Percentiles rank a stretch among this genome's conserved stretches.
These are phyloP conservation scores for Orbilia ellipsospora DNA, from an alignment of 2,329 filamentous ascomycete species.

Conservation along the genomic window DNA sequence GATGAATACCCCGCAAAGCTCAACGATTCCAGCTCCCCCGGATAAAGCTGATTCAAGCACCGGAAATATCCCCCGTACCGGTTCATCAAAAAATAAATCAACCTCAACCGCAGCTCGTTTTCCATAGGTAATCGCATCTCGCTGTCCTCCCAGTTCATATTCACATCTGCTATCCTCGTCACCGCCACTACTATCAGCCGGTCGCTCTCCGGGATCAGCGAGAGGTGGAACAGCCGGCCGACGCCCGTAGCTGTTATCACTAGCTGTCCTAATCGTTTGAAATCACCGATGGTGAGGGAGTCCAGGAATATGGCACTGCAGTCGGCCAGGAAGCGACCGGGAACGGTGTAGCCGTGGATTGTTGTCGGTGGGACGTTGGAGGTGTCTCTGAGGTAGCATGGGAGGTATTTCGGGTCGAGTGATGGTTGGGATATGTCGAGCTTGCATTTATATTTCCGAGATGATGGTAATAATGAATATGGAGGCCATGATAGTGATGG, in stretches of 20 bases:
- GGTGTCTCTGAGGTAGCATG: conserved; percentile 9
- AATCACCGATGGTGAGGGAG: conserved; percentile 37
- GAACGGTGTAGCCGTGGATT: conserved; percentile 40
- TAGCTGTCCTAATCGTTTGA: conserved; percentile 28
- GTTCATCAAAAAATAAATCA: conserved; percentile 31
- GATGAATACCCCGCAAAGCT: conserved; percentile 12
- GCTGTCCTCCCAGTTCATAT: neutral
- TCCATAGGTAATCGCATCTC: conserved; percentile 11
- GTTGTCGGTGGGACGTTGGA: conserved; percentile 11
- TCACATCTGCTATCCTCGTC: conserved; percentile 7
- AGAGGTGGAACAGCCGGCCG: conserved; percentile 24
- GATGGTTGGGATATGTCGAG: conserved; percentile 28
- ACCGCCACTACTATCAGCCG: conserved; percentile 37
- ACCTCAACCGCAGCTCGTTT: conserved; percentile 30
- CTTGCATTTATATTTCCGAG: neutral
- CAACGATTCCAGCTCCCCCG: conserved; percentile 32
- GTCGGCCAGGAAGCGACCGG: conserved; percentile 21
- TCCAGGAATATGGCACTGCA: conserved; percentile 31
- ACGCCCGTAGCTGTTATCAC: conserved; percentile 26
- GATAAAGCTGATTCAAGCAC: conserved; percentile 30
- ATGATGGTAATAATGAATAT: too few relatives aligned
- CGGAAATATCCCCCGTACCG: conserved; percentile 37
- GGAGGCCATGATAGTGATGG: too few relatives aligned
- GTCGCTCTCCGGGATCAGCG: conserved; percentile 31
- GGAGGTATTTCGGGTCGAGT: conserved; percentile 15